These are phyloP conservation scores for Bisporella sp. DNA, from an alignment of 2,329 filamentous ascomycete genomes.

Conservation along the genomic window DNA sequence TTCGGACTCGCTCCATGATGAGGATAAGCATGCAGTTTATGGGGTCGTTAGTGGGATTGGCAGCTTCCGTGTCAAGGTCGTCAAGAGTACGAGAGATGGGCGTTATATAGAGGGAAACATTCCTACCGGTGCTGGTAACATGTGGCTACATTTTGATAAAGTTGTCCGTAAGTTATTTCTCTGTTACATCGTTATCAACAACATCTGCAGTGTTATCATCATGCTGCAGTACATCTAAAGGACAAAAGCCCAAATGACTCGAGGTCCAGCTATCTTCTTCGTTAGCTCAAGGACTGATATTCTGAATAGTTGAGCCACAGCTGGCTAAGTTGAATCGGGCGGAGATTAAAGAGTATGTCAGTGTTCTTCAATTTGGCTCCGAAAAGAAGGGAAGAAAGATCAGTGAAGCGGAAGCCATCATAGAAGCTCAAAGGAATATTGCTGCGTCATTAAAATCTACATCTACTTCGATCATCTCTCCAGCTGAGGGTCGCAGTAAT, in stretches of 20 bases:
- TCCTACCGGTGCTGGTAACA: conserved; percentile 49
- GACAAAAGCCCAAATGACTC: too few relatives aligned
- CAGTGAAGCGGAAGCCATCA: conserved; percentile 34
- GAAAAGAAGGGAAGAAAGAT: conserved; percentile 40
- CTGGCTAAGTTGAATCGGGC: conserved; percentile 42
- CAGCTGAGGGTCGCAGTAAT: conserved; percentile 9
- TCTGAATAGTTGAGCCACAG: conserved; percentile 41
- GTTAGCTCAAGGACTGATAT: too few relatives aligned
- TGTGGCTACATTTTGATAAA: conserved; percentile 59
- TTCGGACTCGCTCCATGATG: conserved; percentile 39
- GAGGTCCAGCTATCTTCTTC: too few relatives aligned
- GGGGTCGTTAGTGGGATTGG: conserved; percentile 56
- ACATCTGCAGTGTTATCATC: too few relatives aligned
- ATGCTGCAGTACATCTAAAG: too few relatives aligned
- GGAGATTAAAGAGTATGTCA: conserved; percentile 58
- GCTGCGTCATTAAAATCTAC: not conserved
- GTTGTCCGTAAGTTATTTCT: conserved; percentile 30
- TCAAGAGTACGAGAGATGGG: conserved; percentile 53
- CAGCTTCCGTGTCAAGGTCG: conserved; percentile 58
- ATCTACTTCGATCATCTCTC: too few relatives aligned
- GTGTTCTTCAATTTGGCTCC: conserved; percentile 51
- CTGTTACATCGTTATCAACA: too few relatives aligned
- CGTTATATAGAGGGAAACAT: conserved; percentile 53
- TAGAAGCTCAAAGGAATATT: conserved; percentile 16
- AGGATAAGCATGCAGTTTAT: conserved; percentile 54